phyloP scores from a whole-genome alignment of 257 asterid genomes.

The Nicotiana knightiana region DNA sequence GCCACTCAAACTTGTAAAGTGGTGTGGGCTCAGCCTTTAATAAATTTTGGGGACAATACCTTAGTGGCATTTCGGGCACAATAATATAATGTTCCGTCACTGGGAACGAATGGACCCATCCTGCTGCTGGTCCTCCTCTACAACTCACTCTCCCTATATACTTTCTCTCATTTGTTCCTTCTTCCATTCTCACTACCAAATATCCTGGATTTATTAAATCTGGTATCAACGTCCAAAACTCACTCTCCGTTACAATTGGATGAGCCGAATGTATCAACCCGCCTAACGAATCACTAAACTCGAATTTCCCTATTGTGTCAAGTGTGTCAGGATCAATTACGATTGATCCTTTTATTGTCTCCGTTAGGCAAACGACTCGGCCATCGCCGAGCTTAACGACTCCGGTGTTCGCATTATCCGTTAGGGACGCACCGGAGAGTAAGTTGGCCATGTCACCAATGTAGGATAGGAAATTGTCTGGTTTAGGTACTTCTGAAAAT shows the following conservation, averaged over 20 bases:
- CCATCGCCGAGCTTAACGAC: slow-evolving; percentile 84
- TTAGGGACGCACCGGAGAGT: slow-evolving; percentile 81
- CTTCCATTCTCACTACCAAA: slow-evolving; percentile 64
- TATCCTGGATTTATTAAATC: slow-evolving; percentile 81
- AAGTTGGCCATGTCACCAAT: slow-evolving; percentile 81
- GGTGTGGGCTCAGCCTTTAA: slow-evolving; percentile 96
- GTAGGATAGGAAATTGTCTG: slow-evolving; percentile 60
- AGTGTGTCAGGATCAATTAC: slow-evolving; percentile 57
- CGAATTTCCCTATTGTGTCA: slow-evolving; percentile 63
- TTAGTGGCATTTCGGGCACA: slow-evolving; percentile 95
- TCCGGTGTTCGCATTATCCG: slow-evolving; percentile 94
- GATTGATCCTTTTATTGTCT: slow-evolving; percentile 80
- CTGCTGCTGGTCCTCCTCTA: slow-evolving; percentile 77
- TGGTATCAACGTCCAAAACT: slow-evolving; percentile 65
- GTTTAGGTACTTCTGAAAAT: slow-evolving; percentile 79
- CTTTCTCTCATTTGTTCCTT: slow-evolving; percentile 76
- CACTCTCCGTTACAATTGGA: slow-evolving; percentile 75
- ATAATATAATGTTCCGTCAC: slow-evolving; percentile 79
- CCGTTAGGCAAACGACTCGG: slow-evolving; percentile 84
- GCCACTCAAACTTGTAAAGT: slow-evolving; percentile 84
- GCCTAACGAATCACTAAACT: slow-evolving; percentile 58
- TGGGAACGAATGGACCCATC: slow-evolving; percentile 98
- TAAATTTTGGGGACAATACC: slow-evolving; percentile 80
- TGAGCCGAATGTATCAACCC: slow-evolving; percentile 90
- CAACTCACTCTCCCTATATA: slow-evolving; percentile 70